These are phyloP conservation scores for Cornus kousa DNA, from an alignment of 148 eudicot genomes.

Conservation along the genomic window DNA sequence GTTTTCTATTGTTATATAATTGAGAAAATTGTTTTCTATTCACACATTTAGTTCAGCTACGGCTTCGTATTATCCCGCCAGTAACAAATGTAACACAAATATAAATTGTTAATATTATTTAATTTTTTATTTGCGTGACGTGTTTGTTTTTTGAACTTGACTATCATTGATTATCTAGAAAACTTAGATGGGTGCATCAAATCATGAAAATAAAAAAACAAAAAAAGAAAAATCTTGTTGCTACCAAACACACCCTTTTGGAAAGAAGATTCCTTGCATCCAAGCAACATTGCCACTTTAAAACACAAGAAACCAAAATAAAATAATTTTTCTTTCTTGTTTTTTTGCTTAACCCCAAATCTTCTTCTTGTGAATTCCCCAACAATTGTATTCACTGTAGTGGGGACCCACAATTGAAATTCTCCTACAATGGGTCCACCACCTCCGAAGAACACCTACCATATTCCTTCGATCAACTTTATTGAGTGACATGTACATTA, in stretches of 20 bases:
- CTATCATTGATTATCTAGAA: too few species aligned
- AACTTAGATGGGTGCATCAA: too few species aligned
- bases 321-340: too few species aligned
- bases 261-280: conserved; percentile 5
- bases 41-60: too few species aligned
- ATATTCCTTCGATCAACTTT: background rate
- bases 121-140: too few species aligned
- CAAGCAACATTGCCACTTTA: conserved; percentile 10
- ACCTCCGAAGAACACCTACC: background rate
- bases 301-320: background rate
- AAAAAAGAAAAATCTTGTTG: too few species aligned
- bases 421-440: background rate
- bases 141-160: too few species aligned
- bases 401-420: conserved; percentile 2
- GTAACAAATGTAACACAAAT: too few species aligned
- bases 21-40: too few species aligned
- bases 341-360: background rate
- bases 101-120: too few species aligned
- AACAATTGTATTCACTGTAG: background rate
- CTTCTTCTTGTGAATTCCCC: background rate
- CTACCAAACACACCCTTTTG: conserved; percentile 19
- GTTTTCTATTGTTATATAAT: too few species aligned
- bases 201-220: background rate
- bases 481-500: background rate
- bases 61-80: too few species aligned